These are phyloP conservation scores for Thoreauomyces humboldtii DNA, from an alignment of 192 early-diverging fungal species.

Conservation along the genomic window DNA sequence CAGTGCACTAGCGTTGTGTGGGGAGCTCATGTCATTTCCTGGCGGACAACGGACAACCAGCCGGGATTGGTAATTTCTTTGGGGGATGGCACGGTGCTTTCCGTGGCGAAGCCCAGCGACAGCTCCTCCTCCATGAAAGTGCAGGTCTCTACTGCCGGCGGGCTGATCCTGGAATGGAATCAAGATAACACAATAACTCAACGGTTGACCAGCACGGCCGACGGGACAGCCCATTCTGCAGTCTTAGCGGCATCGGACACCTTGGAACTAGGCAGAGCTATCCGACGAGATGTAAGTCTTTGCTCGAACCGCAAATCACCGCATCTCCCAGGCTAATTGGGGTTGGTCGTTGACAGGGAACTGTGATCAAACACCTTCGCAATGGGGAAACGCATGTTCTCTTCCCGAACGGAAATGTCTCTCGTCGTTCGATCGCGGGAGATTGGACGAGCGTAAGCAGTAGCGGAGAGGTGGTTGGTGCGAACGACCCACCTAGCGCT, in stretches of 20 bases:
- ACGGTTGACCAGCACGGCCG: not conserved
- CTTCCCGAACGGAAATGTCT: slow-evolving; percentile 30
- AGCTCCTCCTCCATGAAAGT: not conserved
- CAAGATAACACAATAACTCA: not conserved
- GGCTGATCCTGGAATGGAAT: not conserved
- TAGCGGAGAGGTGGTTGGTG: no score
- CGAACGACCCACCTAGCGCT: no score
- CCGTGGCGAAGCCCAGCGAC: no score
- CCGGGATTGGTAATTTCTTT: no score
- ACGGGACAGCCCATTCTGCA: slow-evolving; percentile 17
- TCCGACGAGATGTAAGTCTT: slow-evolving; percentile 20
- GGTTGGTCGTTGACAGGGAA: slow-evolving; percentile 24
- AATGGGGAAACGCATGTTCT: slow-evolving; percentile 16
- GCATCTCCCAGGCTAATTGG: not conserved
- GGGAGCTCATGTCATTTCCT: no score
- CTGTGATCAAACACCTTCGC: slow-evolving; percentile 31
- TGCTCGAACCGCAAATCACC: not conserved
- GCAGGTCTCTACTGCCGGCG: not conserved
- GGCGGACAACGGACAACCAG: no score
- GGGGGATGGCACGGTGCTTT: not conserved
- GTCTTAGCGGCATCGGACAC: not conserved
- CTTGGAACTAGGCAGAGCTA: slow-evolving; percentile 28
- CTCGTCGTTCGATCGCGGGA: not conserved
- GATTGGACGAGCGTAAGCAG: slow-evolving; percentile 26
- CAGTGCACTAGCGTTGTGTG: no score